Evolutionary conservation across 805 yeast species (phyloP).

Genomic region (Metschnikowia rubicola): DNA sequence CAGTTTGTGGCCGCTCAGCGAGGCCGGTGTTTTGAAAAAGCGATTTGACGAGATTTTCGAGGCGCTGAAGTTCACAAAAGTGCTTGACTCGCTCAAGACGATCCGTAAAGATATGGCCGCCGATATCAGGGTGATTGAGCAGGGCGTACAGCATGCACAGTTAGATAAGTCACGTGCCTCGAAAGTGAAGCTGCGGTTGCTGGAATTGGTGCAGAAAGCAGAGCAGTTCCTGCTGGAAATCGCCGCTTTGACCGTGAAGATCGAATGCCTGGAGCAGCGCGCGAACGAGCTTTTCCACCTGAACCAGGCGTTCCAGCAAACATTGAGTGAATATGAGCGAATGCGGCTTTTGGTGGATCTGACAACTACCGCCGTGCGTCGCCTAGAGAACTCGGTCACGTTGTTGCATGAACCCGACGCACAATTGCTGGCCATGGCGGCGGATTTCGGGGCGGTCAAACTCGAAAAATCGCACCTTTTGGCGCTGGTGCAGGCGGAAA

Average conservation of each 20-base stretch:
- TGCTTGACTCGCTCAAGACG: conserved; percentile 71
- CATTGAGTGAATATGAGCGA: conserved; percentile 60
- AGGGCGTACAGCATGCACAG: conserved; percentile 72
- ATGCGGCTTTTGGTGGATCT: conserved; percentile 46
- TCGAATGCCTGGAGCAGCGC: conserved; percentile 52
- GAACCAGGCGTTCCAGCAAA: conserved; percentile 78
- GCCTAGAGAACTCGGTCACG: conserved; percentile 48
- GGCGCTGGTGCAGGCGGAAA: conserved; percentile 4
- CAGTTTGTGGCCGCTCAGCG: conserved; percentile 92
- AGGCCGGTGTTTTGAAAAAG: conserved; percentile 83
- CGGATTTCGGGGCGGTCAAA: conserved; percentile 27
- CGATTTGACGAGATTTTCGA: conserved; percentile 96
- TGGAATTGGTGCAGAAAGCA: conserved; percentile 41
- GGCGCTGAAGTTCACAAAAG: conserved; percentile 89
- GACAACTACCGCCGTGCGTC: conserved; percentile 47
- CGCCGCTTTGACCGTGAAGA: conserved; percentile 43
- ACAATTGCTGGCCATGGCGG: conserved; percentile 26
- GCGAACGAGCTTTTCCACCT: conserved; percentile 65
- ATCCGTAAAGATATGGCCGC: conserved; percentile 73
- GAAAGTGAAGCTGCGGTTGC: conserved; percentile 48
- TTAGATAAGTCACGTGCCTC: conserved; percentile 72
- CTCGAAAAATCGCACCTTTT: conserved; percentile 18
- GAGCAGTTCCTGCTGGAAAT: conserved; percentile 46
- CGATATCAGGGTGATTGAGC: conserved; percentile 73
- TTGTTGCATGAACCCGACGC: conserved; percentile 40